Base-by-base conservation (phyloP, 108 stramenopile species). In the Mayamaea pseudoterrestris region DNA sequence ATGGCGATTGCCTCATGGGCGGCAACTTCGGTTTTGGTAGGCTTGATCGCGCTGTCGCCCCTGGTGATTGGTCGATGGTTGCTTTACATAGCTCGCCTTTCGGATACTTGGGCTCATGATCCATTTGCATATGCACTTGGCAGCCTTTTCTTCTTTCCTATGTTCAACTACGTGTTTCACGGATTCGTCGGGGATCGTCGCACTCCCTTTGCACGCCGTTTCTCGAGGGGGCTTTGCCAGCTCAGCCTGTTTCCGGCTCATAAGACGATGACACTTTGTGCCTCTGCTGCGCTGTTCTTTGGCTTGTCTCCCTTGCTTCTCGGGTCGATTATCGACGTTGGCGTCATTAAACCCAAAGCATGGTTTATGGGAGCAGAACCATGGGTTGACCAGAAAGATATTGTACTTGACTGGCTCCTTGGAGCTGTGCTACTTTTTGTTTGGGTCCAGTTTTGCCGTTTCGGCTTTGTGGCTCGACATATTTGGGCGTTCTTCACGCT, bases 91-190 rank as follows among this genome's bases (percentile, higher is more conserved):
- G 47, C 85, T 45, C 63, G 63, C 39, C 41, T 90, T 13, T 74
- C 78, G 16, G 57, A 56, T 2, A n/a, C 42, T 2, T 80, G 64
- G 44, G 54, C 76, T 39, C 88, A 90, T 48, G 83, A 85, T 50
- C 88, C 88, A 18, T 46, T 80, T 18, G 76, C 73, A 27, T 85
- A 81, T 40, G 71, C 63, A 0, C 53, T 82, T n/a, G 88, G 88
- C 14, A 60, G 48, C 41, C 35, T 32, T n/a, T 40, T 68, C 14
- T 45, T 82, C 14, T 70, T 76, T 50, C n/a, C n/a, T n/a, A n/a
- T n/a, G n/a, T n/a, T n/a, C n/a, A n/a, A n/a, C n/a, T n/a, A n/a
- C n/a, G n/a, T n/a, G n/a, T n/a, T n/a, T n/a, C n/a, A n/a, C n/a
- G n/a, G n/a, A n/a, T n/a, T n/a, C n/a, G n/a, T n/a, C n/a, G n/a